phyloP scores from a whole-genome alignment of 2,329 filamentous ascomycete species.

The Penicillium sp. region DNA sequence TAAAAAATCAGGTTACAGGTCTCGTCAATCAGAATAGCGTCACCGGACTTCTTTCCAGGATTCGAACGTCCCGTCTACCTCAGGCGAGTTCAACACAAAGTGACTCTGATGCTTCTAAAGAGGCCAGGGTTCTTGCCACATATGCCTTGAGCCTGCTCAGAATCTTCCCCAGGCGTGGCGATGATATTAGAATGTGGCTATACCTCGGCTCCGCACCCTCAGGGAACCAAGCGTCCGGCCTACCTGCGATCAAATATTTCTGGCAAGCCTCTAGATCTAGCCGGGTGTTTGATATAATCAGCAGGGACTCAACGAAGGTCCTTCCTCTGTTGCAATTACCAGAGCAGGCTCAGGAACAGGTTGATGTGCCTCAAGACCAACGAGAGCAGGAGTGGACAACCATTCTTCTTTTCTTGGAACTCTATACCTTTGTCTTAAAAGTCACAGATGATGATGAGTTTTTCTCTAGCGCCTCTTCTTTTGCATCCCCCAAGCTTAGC shows the following conservation, averaged over 20 bases:
- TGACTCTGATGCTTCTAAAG: slow-evolving; percentile 46
- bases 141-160: slow-evolving; percentile 83
- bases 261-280: slow-evolving; percentile 68
- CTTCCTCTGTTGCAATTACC: slow-evolving; percentile 54
- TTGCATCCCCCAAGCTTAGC: slow-evolving; percentile 47
- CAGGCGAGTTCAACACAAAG: slow-evolving; percentile 22
- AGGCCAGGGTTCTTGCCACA: slow-evolving; percentile 73
- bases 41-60: slow-evolving; percentile 56
- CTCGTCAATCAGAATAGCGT: slow-evolving; percentile 76
- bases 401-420: slow-evolving; percentile 83
- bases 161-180: slow-evolving; percentile 76
- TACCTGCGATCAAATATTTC: slow-evolving; percentile 77
- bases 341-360: slow-evolving; percentile 41
- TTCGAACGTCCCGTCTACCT: slow-evolving; percentile 27
- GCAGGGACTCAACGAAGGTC: slow-evolving; percentile 56
- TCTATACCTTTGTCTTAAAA: slow-evolving; percentile 89
- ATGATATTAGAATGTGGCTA: slow-evolving; percentile 92
- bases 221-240: slow-evolving; percentile 32
- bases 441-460: slow-evolving; percentile 98
- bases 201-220: slow-evolving; percentile 68
- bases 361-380: slow-evolving; percentile 33
- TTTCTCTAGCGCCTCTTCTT: slow-evolving; percentile 58
- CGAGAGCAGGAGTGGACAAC: slow-evolving; percentile 77
- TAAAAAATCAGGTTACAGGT: slow-evolving; percentile 65
- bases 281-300: slow-evolving; percentile 57